Evolutionary conservation across 2,329 filamentous ascomycete species (phyloP).

Genomic region (Aspergillus pseudoviridinutans): DNA sequence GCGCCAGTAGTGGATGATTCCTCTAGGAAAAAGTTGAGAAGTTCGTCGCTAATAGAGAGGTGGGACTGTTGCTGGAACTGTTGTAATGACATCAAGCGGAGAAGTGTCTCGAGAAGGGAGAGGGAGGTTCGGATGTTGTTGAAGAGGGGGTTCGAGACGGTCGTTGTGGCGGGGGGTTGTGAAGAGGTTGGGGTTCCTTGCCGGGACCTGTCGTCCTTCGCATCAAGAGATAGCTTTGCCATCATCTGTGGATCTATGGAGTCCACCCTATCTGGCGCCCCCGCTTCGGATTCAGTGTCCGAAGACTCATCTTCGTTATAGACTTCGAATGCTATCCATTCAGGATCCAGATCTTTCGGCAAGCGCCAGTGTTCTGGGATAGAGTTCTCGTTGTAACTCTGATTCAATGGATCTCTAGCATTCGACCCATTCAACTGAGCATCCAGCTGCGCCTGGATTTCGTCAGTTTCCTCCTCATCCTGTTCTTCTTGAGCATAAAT

Average conservation of each 20-base stretch:
- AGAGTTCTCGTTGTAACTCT: conserved; percentile 26
- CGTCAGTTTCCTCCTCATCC: conserved; percentile 38
- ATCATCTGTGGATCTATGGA: conserved; percentile 44
- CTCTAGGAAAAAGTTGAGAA: conserved; percentile 80
- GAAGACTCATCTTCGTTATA: conserved; percentile 62
- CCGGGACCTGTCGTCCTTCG: conserved; percentile 23
- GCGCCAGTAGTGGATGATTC: conserved; percentile 64
- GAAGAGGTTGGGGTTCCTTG: conserved; percentile 31
- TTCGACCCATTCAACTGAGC: conserved; percentile 30
- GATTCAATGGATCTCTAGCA: background rate
- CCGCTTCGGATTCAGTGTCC: conserved; percentile 48
- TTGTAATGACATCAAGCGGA: conserved; percentile 80
- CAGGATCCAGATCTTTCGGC: conserved; percentile 73
- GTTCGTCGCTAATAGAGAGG: conserved; percentile 82
- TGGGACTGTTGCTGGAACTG: conserved; percentile 89
- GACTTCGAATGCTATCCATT: conserved; percentile 90
- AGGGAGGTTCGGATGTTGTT: conserved; percentile 61
- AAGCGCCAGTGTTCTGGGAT: conserved; percentile 54
- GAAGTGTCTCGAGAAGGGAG: conserved; percentile 82
- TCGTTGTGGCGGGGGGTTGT: conserved; percentile 20
- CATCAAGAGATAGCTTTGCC: conserved; percentile 44
- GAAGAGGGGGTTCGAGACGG: conserved; percentile 47
- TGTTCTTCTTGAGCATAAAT: conserved; percentile 22
- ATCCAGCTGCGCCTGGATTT: conserved; percentile 37
- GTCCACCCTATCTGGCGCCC: conserved; percentile 13